Evolutionary conservation across 345 rosid species (phyloP).

Genomic region (Camelina hispida): DNA sequence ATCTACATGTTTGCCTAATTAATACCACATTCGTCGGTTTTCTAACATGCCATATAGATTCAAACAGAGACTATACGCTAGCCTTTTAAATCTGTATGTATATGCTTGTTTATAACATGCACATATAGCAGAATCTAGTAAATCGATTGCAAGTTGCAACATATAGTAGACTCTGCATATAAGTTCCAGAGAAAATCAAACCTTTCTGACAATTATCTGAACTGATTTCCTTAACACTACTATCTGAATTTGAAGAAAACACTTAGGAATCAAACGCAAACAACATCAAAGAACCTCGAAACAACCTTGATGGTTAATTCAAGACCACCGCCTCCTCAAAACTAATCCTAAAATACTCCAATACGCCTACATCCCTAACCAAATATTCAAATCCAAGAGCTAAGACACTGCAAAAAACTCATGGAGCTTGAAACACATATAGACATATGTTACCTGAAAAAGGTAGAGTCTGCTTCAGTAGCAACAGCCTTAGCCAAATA

Average conservation of each 20-base stretch:
- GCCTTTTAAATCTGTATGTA: not conserved
- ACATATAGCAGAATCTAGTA: constrained; percentile 8
- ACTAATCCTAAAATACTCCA: not conserved
- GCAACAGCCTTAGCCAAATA: constrained; percentile 97
- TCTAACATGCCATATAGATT: constrained; percentile 5
- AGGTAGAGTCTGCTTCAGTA: constrained; percentile 92
- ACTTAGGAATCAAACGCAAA: not conserved
- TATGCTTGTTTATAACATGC: constrained; percentile 17
- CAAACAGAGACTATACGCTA: not conserved
- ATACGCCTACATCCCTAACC: not conserved
- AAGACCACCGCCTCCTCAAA: not conserved
- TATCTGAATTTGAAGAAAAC: not conserved
- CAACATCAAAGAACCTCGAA: not conserved
- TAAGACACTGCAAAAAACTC: constrained; percentile 15
- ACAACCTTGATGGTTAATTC: not conserved
- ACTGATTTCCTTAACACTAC: not conserved
- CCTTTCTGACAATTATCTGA: not conserved
- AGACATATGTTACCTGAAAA: constrained; percentile 68
- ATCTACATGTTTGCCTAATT: constrained; percentile 6
- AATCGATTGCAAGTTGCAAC: constrained; percentile 2
- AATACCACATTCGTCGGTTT: not conserved
- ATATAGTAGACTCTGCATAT: not conserved
- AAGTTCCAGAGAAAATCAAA: not conserved
- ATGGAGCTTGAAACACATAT: not conserved
- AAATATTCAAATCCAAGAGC: constrained; percentile 21